Conservation (phyloP, 1,139 yeast species). For the Debaryomycetaceae sp. region DNA sequence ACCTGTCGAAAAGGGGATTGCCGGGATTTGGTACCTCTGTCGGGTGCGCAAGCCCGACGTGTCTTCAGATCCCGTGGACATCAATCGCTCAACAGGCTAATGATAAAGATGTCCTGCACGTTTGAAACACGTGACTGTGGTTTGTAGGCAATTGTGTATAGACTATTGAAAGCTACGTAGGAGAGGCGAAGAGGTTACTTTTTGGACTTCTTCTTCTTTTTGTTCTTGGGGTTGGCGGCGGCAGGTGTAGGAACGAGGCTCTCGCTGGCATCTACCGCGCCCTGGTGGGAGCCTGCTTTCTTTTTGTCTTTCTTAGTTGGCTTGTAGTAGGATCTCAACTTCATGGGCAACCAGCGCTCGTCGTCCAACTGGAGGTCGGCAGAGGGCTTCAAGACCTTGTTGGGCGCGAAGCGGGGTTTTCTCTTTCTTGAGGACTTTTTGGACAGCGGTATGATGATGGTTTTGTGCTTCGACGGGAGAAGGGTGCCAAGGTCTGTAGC, state of each 20-base stretch:
- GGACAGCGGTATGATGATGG: constrained; percentile 5
- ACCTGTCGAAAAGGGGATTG: too few relatives aligned
- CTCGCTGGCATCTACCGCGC: constrained; percentile 46
- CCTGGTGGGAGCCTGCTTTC: constrained; percentile 66
- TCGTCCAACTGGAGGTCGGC: constrained; percentile 31
- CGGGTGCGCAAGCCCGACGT: too few relatives aligned
- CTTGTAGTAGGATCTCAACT: constrained; percentile 78
- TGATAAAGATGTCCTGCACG: too few relatives aligned
- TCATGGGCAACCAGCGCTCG: constrained; percentile 90
- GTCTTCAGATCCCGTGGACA: too few relatives aligned
- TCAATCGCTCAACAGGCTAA: too few relatives aligned
- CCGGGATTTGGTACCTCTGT: too few relatives aligned
- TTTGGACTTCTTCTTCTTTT: constrained; percentile 17
- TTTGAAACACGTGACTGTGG: too few relatives aligned
- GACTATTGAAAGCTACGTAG: not conserved
- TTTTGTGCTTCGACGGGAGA: constrained; percentile 11
- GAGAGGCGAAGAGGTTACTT: constrained; percentile 14
- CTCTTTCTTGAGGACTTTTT: constrained; percentile 18
- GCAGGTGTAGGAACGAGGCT: constrained; percentile 14
- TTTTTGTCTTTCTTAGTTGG: constrained; percentile 65
- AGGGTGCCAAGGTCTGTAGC: constrained; percentile 21
- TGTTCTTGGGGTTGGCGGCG: constrained; percentile 12
- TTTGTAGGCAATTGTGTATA: too few relatives aligned
- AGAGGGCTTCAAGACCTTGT: constrained; percentile 32
- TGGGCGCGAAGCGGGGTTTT: constrained; percentile 34